Evolutionary conservation across 2,329 filamentous ascomycete genomes (phyloP), one percentile per base, ranked within the genome.

Genomic region (Fusarium bactridioides): DNA sequence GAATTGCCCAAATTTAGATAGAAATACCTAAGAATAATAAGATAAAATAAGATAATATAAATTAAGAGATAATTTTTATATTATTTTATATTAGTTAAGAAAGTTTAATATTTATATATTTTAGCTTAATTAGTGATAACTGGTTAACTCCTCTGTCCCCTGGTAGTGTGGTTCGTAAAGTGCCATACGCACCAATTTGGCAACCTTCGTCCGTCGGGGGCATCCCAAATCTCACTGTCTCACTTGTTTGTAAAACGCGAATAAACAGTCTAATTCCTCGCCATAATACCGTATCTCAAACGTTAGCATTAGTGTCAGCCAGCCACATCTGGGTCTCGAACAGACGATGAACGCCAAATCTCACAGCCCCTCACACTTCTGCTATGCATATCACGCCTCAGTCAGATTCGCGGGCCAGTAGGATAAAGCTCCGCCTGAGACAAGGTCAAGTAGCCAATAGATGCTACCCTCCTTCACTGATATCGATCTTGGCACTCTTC

Each of bases 41-140:
- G 2, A 31, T 31, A 31, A 13, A 1, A 31, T 13, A 31, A 31
- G 13, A 3, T 31, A 0, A 31, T 13, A 31, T 31, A 31, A 31
- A 31, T 31, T 31, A 13, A 31, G 5, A 31, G 12, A 13, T 13
- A 31, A 31, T 1, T 31, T 13, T 7, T 6, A 13, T 31, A 6
- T 13, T 31, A 31, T 31, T 5, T 31, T 31, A 2, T 31, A 13
- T 5, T 31, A 31, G 12, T 13, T 13, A 15, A 15, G 31, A 33
- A 15, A 0, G 3, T 3, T 0, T 15, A 33, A 33, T 33, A 15
- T 15, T 33, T 13, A 31, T 31, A 2, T 5, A 31, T 31, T 31
- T 15, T 15, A 31, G 31, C 2, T 1, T 33, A 33, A 0, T 33
- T 33, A 15, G 13, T 3, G 0, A 33, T 1, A 0, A 33, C 31